These are phyloP conservation scores for Oryza meyeriana DNA, from an alignment of 176 grass and related monocot species.

Conservation along the genomic window DNA sequence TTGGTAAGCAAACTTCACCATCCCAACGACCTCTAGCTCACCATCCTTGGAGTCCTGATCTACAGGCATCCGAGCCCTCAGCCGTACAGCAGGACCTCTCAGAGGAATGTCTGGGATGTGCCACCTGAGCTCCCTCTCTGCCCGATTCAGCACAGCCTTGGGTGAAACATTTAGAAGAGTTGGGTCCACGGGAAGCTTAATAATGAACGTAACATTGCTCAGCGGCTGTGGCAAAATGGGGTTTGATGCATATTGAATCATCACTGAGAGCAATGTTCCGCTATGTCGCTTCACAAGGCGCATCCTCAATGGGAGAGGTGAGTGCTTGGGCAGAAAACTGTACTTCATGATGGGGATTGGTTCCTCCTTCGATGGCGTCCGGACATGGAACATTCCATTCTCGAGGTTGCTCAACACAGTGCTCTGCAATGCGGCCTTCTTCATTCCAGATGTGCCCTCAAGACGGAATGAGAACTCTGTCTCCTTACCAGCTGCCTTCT, in stretches of 20 bases:
- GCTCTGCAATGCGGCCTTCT: slow-evolving; percentile 76
- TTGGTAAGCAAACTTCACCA: slow-evolving; percentile 85
- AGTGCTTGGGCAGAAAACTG: slow-evolving; percentile 78
- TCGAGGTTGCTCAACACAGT: slow-evolving; percentile 69
- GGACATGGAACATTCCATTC: slow-evolving; percentile 77
- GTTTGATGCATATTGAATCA: slow-evolving; percentile 90
- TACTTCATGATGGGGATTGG: slow-evolving; percentile 83
- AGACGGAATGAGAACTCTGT: slow-evolving; percentile 95
- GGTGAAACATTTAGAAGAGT: slow-evolving; percentile 81
- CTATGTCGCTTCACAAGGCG: slow-evolving; percentile 87
- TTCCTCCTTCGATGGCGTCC: slow-evolving; percentile 70
- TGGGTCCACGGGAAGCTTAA: slow-evolving; percentile 90
- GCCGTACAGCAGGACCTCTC: slow-evolving; percentile 59
- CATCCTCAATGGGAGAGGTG: slow-evolving; percentile 74
- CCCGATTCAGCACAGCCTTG: slow-evolving; percentile 82
- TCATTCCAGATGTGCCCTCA: slow-evolving; percentile 80
- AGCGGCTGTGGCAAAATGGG: slow-evolving; percentile 73
- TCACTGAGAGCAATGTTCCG: slow-evolving; percentile 78
- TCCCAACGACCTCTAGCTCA: slow-evolving; percentile 79
- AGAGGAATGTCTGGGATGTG: slow-evolving; percentile 80
- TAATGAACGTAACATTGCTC: slow-evolving; percentile 74
- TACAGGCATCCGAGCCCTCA: slow-evolving; percentile 89
- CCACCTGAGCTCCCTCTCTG: slow-evolving; percentile 84
- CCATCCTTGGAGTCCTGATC: slow-evolving; percentile 87
- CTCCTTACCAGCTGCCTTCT: slow-evolving; percentile 78